A percentile compares a stretch with the other conserved stretches of the same genome.
These are phyloP conservation scores for Candida stauntonica DNA, from an alignment of 805 yeast species.

Conservation along the genomic window DNA sequence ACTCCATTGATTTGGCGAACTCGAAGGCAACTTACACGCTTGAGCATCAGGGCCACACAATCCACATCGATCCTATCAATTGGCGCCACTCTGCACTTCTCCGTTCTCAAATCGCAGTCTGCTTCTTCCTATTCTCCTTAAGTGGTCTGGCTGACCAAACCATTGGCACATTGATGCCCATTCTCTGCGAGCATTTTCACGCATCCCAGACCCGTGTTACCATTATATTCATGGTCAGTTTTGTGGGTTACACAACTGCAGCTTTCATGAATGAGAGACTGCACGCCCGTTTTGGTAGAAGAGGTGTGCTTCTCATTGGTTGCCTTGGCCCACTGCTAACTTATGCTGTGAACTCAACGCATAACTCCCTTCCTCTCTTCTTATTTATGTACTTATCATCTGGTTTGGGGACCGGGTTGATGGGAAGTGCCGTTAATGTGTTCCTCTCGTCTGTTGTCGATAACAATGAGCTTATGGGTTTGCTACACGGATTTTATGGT, in stretches of 20 bases:
- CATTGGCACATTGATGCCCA: conserved; percentile 55
- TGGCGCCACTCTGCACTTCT: conserved; percentile 34
- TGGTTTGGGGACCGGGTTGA: conserved; percentile 54
- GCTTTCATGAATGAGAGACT: conserved; percentile 44
- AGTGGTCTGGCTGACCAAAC: conserved; percentile 60
- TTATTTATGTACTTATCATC: conserved; percentile 34
- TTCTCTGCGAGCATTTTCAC: conserved; percentile 41
- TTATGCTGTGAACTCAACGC: conserved; percentile 32
- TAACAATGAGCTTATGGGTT: conserved; percentile 55
- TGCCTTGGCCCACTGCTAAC: conserved; percentile 31
- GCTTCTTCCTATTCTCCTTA: conserved; percentile 38
- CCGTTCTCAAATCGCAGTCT: conserved; percentile 39
- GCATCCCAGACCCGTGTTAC: conserved; percentile 47
- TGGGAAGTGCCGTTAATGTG: conserved; percentile 52
- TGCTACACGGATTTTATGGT: conserved; percentile 67
- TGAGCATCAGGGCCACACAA: conserved; percentile 1
- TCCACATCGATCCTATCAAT: conserved; percentile 9
- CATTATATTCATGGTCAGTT: conserved; percentile 46
- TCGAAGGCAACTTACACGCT: too few species aligned
- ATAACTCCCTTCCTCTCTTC: conserved; percentile 37
- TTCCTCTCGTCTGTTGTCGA: conserved; percentile 44
- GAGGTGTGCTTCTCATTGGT: conserved; percentile 40
- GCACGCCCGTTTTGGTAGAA: conserved; percentile 43
- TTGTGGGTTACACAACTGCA: conserved; percentile 50
- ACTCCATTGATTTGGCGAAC: too few species aligned